Percentiles rank a stretch among this genome's conserved stretches.
These are phyloP conservation scores for Pleurotus tuber-regium DNA, from an alignment of 768 basidiomycete species.

Conservation along the genomic window DNA sequence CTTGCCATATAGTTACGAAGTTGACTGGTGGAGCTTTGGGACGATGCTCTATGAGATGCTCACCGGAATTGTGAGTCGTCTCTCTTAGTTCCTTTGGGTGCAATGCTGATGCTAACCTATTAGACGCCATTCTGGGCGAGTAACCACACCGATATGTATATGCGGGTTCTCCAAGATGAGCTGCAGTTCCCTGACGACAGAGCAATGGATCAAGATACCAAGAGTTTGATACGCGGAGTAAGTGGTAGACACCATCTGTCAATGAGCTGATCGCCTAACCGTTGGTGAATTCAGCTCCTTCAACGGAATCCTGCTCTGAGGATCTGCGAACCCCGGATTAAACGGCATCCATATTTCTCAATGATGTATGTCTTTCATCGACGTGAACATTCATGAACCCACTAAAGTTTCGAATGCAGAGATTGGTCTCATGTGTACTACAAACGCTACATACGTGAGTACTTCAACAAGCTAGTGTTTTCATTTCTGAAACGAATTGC, in stretches of 20 bases:
- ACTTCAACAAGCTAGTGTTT: slow-evolving; percentile 14
- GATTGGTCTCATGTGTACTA: slow-evolving; percentile 94
- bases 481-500: slow-evolving; percentile 7
- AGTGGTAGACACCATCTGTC: slow-evolving; percentile 27
- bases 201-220: slow-evolving; percentile 93
- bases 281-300: slow-evolving; percentile 58
- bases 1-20: slow-evolving; percentile 85
- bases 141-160: slow-evolving; percentile 95
- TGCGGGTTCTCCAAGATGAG: slow-evolving; percentile 87
- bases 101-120: not conserved
- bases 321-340: slow-evolving; percentile 91
- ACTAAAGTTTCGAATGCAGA: slow-evolving; percentile 37
- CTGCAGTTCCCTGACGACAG: slow-evolving; percentile 86
- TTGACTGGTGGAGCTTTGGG: slow-evolving; percentile 98
- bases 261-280: slow-evolving; percentile 1
- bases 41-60: slow-evolving; percentile 99
- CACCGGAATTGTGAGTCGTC: slow-evolving; percentile 80
- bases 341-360: slow-evolving; percentile 92
- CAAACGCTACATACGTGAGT: slow-evolving; percentile 89
- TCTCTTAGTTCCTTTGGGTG: slow-evolving; percentile 9
- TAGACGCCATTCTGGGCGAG: slow-evolving; percentile 93
- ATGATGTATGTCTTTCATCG: slow-evolving; percentile 66
- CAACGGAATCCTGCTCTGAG: slow-evolving; percentile 91
- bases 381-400: slow-evolving; percentile 15
- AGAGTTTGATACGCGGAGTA: slow-evolving; percentile 92